These are phyloP conservation scores for Xylariaceae sp. DNA, from an alignment of 2,329 filamentous ascomycete genomes.

Conservation along the genomic window DNA sequence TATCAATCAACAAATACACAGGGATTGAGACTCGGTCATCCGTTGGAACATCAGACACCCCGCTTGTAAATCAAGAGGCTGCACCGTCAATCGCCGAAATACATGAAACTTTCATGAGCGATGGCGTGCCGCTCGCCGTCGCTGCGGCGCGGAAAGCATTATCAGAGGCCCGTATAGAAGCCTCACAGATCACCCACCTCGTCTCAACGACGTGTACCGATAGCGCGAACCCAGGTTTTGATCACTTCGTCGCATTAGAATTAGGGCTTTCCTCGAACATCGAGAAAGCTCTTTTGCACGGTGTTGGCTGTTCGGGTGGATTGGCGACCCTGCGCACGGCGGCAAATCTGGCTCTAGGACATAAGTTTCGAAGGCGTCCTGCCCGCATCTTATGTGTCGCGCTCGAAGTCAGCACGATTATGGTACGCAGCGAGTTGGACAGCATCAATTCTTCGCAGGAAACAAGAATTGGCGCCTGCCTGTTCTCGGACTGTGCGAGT, in stretches of 20 bases:
- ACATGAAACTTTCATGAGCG: slow-evolving; percentile 51
- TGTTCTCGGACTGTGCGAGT: slow-evolving; percentile 70
- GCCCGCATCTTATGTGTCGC: slow-evolving; percentile 64
- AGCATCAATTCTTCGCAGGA: slow-evolving; percentile 56
- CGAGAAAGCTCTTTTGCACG: slow-evolving; percentile 63
- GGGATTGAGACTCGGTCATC: slow-evolving; percentile 62
- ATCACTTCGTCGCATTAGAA: slow-evolving; percentile 58
- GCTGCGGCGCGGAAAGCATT: slow-evolving; percentile 53
- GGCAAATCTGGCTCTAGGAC: slow-evolving; percentile 62
- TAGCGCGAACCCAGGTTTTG: slow-evolving; percentile 65
- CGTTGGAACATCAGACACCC: slow-evolving; percentile 58
- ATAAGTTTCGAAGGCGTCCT: slow-evolving; percentile 53
- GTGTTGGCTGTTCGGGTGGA: slow-evolving; percentile 63
- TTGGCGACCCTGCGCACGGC: slow-evolving; percentile 59
- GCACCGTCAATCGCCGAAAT: slow-evolving; percentile 54
- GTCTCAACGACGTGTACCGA: slow-evolving; percentile 67
- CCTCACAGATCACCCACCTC: slow-evolving; percentile 58
- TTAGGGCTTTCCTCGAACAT: slow-evolving; percentile 55
- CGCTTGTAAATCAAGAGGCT: slow-evolving; percentile 52
- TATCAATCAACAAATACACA: slow-evolving; percentile 60
- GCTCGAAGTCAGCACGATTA: slow-evolving; percentile 57
- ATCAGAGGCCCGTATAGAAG: slow-evolving; percentile 48
- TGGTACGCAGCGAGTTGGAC: slow-evolving; percentile 63
- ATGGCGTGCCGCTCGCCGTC: slow-evolving; percentile 56
- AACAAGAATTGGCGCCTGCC: slow-evolving; percentile 59